Evolutionary conservation across 164 flowering plant genomes (phyloP), one percentile per base, ranked within the genome.

Genomic region (Buxus sempervirens): DNA sequence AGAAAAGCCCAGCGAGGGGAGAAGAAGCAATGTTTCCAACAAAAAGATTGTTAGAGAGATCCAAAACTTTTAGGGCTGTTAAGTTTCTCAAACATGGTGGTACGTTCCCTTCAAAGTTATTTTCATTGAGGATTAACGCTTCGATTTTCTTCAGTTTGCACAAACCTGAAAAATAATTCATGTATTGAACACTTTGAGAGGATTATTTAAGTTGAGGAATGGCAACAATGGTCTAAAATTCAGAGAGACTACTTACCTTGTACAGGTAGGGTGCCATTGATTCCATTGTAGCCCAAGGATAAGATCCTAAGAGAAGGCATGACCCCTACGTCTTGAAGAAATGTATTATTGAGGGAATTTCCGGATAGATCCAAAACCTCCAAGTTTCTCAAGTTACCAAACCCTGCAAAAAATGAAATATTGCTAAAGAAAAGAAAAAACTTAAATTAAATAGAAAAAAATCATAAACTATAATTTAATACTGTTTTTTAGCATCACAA

Each of bases 21-120:
- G 72, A 67, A 12, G 55, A 10, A 5, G 68, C 36, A 22, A 73
- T 68, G 16, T 27, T 63, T 48, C 76, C 76, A 45, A 9, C 16
- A 15, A 74, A 70, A 4, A 25, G 22, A 56, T 74, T 74, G 21
- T 12, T 4, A 23, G 45, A 25, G 41, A 73, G 65, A 9, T 69
- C 72, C 22, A 73, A 15, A 24, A 64, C 21, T n/a, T 16, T 22
- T 5, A 73, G 72, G 20, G 76, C 51, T 24, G 76, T 68, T 25
- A 68, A 58, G 28, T 68, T 69, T 20, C 28, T 32, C 9, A 73
- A 15, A 58, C 72, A 73, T 7, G 38, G 16, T 36, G 70, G 73
- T 27, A 69, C 12, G 0, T 27, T 63, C 28, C 76, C 76, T 27
- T 14, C 16, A 15, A 74, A 70, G 4, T 38, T 18, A 56, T 74